Evolutionary conservation across 768 basidiomycete species (phyloP).

Genomic region (Xanthoconium purpureum): DNA sequence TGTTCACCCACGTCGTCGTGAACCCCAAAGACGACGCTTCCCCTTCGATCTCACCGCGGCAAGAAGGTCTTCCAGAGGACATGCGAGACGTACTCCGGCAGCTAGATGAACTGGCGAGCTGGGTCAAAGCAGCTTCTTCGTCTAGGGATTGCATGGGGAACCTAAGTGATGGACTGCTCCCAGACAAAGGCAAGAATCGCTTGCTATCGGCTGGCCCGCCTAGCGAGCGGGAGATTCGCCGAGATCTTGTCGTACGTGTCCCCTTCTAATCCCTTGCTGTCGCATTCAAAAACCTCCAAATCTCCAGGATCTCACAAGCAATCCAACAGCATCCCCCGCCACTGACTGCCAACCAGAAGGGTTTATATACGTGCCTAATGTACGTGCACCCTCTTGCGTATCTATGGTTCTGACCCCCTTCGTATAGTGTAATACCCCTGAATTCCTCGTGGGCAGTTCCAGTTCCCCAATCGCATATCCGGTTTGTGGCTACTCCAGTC

Average conservation of each 20-base stretch:
- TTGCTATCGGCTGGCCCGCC: not conserved
- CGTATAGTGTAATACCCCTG: conserved; percentile 24
- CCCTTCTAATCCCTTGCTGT: not conserved
- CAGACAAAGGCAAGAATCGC: conserved; percentile 26
- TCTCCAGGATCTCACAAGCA: conserved; percentile 9
- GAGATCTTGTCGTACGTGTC: conserved; percentile 12
- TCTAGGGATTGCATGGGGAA: conserved; percentile 1
- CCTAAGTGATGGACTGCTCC: not conserved
- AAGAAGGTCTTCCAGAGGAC: conserved; percentile 26
- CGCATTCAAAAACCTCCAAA: conserved; percentile 2
- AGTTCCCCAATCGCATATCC: conserved; percentile 31
- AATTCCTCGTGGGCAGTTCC: conserved; percentile 32
- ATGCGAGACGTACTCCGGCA: conserved; percentile 26
- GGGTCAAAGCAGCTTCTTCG: conserved; percentile 24
- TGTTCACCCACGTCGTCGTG: conserved; percentile 17
- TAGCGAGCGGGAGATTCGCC: not conserved
- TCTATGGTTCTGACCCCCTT: not conserved
- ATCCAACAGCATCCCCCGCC: not conserved
- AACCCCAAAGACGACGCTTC: not conserved
- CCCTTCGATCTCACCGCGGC: not conserved
- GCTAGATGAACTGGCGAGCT: conserved; percentile 27
- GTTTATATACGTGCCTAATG: conserved; percentile 31
- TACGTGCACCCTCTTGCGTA: conserved; percentile 7
- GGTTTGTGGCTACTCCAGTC: conserved; percentile 29
- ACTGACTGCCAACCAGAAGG: conserved; percentile 5